A percentile compares a stretch with the other conserved stretches of the same genome.
These are phyloP conservation scores for Gliomastix tumulicola DNA, from an alignment of 2,329 filamentous ascomycete genomes.

Conservation along the genomic window DNA sequence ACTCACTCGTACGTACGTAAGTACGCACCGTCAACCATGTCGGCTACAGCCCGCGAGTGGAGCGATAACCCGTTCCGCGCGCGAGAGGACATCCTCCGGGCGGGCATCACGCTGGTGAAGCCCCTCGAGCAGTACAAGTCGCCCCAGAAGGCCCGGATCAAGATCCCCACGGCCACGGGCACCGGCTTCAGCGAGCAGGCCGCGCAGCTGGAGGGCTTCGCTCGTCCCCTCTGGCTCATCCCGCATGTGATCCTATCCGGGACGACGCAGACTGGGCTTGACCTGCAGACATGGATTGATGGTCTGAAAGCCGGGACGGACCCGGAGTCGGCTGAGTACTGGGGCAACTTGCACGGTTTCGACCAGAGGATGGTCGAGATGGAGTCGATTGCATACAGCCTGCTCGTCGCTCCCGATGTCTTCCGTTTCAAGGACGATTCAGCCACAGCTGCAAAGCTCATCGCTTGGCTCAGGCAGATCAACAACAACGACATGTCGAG, in stretches of 20 bases:
- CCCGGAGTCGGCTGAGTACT: slow-evolving; percentile 27
- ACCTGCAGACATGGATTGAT: slow-evolving; percentile 20
- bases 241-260: slow-evolving; percentile 29
- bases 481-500: slow-evolving; percentile 36
- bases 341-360: slow-evolving; percentile 34
- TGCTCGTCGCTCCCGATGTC: slow-evolving; percentile 31
- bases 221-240: slow-evolving; percentile 27
- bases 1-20: no score
- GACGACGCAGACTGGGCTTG: no score
- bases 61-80: slow-evolving; percentile 27
- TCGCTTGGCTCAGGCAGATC: slow-evolving; percentile 30
- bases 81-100: slow-evolving; percentile 24
- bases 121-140: slow-evolving; percentile 26
- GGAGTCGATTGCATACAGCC: slow-evolving; percentile 40
- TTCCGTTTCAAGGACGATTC: slow-evolving; percentile 21
- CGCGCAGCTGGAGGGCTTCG: slow-evolving; percentile 38
- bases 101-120: slow-evolving; percentile 21
- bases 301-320: slow-evolving; percentile 22
- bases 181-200: slow-evolving; percentile 35
- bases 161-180: slow-evolving; percentile 25
- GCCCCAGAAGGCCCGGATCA: slow-evolving; percentile 21
- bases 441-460: slow-evolving; percentile 13
- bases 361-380: slow-evolving; percentile 50
- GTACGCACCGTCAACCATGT: no score
- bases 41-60: no score